Percentiles rank a stretch among this genome's conserved stretches.
Evolutionary conservation across 73 alveolate genomes (phyloP).

Genomic region (Paraurostyla sp.): DNA sequence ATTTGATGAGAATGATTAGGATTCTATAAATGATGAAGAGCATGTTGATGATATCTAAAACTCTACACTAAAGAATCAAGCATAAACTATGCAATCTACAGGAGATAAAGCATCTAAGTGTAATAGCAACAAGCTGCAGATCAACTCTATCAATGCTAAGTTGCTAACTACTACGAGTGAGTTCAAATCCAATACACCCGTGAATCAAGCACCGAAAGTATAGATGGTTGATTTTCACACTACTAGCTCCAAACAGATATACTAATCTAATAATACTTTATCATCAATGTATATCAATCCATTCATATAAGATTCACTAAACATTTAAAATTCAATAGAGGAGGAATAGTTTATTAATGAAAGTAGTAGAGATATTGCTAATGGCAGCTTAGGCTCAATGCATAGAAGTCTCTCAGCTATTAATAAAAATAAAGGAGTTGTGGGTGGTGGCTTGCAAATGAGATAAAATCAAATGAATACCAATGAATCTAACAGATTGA

Average conservation of each 20-base stretch:
- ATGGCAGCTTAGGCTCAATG: not conserved
- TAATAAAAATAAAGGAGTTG: not conserved
- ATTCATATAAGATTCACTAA: not conserved
- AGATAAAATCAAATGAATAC: not conserved
- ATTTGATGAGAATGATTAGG: not conserved
- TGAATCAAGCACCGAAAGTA: not conserved
- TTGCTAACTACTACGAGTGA: not conserved
- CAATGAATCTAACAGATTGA: no score
- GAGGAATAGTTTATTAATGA: no score
- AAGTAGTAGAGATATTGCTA: not conserved
- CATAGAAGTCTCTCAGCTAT: not conserved
- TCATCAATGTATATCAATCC: conserved; percentile 21
- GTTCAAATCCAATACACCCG: not conserved
- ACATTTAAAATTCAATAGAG: no score
- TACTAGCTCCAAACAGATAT: not conserved
- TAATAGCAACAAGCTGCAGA: no score
- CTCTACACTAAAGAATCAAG: no score
- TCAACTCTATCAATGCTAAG: not conserved
- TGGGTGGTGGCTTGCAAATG: not conserved
- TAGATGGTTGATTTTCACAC: not conserved
- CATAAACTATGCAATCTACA: no score
- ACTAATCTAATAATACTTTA: not conserved
- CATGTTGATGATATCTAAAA: no score
- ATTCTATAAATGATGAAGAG: not conserved
- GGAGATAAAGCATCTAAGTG: no score